Percentiles rank a stretch among this genome's conserved stretches.
phyloP scores from a whole-genome alignment of 306 rosid species.

The Biancaea sappan region DNA sequence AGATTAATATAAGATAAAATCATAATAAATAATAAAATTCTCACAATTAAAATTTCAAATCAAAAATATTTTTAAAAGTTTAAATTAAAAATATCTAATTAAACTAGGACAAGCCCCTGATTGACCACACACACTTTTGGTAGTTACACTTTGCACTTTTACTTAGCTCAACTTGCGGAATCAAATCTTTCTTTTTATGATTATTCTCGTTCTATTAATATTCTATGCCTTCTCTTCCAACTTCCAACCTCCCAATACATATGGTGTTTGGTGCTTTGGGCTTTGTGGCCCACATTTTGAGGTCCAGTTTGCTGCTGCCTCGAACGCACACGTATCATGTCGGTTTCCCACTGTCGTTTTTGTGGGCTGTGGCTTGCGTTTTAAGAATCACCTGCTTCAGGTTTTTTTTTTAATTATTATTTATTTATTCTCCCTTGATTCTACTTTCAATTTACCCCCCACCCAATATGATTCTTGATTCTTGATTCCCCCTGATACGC shows the following conservation, averaged over 20 bases:
- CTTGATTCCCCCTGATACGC: slow-evolving; percentile 24
- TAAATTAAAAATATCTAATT: too few relatives aligned
- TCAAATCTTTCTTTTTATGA: slow-evolving; percentile 28
- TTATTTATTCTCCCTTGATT: too few relatives aligned
- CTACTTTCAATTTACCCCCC: too few relatives aligned
- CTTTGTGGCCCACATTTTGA: slow-evolving; percentile 10
- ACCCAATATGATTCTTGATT: background rate
- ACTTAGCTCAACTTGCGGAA: slow-evolving; percentile 32
- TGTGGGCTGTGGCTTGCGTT: slow-evolving; percentile 24
- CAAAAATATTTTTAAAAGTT: too few relatives aligned
- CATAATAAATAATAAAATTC: too few relatives aligned
- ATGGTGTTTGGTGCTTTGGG: slow-evolving; percentile 29
- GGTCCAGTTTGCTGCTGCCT: slow-evolving; percentile 5
- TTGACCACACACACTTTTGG: too few relatives aligned
- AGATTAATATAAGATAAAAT: too few relatives aligned
- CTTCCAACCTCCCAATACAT: slow-evolving; percentile 3
- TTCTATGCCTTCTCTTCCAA: background rate
- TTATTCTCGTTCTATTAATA: too few relatives aligned
- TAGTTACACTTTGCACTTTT: slow-evolving; percentile 19
- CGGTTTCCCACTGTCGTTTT: slow-evolving; percentile 37
- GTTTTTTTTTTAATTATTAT: too few relatives aligned
- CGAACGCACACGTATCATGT: slow-evolving; percentile 32
- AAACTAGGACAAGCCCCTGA: too few relatives aligned
- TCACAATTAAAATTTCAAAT: too few relatives aligned
- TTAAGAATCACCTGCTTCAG: slow-evolving; percentile 32